Evolutionary conservation across 2,329 filamentous ascomycete genomes (phyloP).

Genomic region (Colletotrichum orchidophilum): DNA sequence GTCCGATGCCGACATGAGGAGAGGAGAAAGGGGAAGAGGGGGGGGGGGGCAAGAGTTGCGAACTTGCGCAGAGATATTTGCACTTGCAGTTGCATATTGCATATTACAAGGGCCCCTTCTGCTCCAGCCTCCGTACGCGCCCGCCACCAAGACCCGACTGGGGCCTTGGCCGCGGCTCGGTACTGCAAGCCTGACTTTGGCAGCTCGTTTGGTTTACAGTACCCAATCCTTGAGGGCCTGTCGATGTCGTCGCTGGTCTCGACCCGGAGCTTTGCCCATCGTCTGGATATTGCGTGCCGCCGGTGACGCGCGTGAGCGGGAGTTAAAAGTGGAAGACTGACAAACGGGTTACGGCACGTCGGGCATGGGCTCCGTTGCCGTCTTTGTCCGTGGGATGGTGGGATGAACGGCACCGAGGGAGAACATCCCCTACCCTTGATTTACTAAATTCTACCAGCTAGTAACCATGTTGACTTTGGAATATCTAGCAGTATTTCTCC

Average conservation of each 20-base stretch:
- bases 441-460: neutral
- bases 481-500: neutral
- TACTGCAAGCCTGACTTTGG: neutral
- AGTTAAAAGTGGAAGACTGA: neutral
- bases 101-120: neutral
- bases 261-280: neutral
- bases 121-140: neutral
- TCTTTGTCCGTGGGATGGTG: neutral
- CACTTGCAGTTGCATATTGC: neutral
- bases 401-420: neutral
- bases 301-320: neutral
- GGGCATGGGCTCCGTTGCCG: neutral
- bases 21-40: no score
- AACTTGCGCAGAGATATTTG: neutral
- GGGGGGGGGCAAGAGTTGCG: neutral
- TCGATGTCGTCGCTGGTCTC: neutral
- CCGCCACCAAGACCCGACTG: neutral
- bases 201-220: neutral
- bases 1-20: neutral
- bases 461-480: neutral
- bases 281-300: neutral
- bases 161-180: neutral
- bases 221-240: neutral
- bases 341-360: neutral
- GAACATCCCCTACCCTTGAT: neutral